Conservation (phyloP, 2,329 filamentous ascomycete species). For the Trichoderma cornu-damae region DNA sequence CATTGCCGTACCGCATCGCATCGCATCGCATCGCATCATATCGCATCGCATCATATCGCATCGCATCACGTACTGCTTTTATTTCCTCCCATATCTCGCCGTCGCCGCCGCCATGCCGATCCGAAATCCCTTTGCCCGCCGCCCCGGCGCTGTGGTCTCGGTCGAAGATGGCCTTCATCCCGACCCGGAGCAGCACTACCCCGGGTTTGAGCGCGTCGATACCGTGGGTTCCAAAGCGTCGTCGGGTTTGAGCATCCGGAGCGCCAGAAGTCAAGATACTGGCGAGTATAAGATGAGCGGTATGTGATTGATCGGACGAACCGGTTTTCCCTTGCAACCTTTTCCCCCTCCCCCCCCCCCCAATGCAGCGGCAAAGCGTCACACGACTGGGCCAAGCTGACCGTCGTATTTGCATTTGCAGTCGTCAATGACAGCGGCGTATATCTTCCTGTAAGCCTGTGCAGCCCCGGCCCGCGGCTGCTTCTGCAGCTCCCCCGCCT, state of each 20-base stretch:
- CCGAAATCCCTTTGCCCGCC: constrained; percentile 66
- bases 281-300: constrained; percentile 77
- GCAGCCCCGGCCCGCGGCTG: background rate
- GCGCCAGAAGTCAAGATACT: constrained; percentile 56
- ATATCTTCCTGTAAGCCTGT: constrained; percentile 72
- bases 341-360: constrained; percentile 16
- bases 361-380: constrained; percentile 15
- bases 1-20: background rate
- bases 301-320: constrained; percentile 40
- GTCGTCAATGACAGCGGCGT: constrained; percentile 95
- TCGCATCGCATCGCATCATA: too few relatives aligned
- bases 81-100: background rate
- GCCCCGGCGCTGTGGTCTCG: constrained; percentile 42
- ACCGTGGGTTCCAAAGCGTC: constrained; percentile 59
- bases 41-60: background rate
- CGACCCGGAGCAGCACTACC: constrained; percentile 32
- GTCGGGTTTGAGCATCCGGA: constrained; percentile 57
- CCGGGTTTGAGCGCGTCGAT: constrained; percentile 57
- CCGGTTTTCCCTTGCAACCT: constrained; percentile 13
- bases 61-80: background rate
- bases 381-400: constrained; percentile 28
- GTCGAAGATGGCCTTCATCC: constrained; percentile 51
- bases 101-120: constrained; percentile 52
- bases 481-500: background rate
- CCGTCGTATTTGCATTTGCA: constrained; percentile 36